Evolutionary conservation across 495 filamentous ascomycete genomes (phyloP), one percentile per base, ranked within the genome.

Genomic region (Tuber melanosporum): DNA sequence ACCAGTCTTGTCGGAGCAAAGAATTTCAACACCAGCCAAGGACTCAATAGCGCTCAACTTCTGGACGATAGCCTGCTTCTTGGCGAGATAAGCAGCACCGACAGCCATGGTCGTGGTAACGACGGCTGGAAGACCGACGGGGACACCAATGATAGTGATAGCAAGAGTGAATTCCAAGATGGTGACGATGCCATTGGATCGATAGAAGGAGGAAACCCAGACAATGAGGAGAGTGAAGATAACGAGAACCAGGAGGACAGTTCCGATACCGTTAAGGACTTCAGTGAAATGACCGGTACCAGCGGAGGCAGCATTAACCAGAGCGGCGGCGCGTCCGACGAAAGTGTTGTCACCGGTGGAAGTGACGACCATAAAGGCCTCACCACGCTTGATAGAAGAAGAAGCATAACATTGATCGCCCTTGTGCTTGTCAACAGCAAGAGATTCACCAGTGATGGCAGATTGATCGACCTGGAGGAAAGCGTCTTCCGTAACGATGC

Each of bases 1-100:
- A 91, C 93, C 93, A 73, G 93, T 97, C 88, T 98, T 98, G 87
- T 98, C 94, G 69, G 94, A 98, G 88, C 94, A 98, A 78, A 97
- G 90, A 84, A 97, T 96, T 87, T 97, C 93, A 75, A 97, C 94
- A 88, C 93, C 94, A 82, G 94, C 94, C 74, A 97, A 87, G 39
- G 94, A 97, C 86, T 97, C 94, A 77, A 97, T 97, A 73, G 94
- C 94, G 70, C 92, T 94, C 73, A 97, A 89, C 87, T 97, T 97
- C 87, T 97, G 94, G 82, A 97, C 94, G 82, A 97, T 97, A 44
- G 94, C 94, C 86, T 96, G 93, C 87, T 96, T 95, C 86, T 93
- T 94, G 75, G 94, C 94, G 77, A 97, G 88, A 85, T 97, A 97
- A 71, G 93, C 93, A 83, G 94, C 94, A 86, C 94, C 94, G 82